phyloP scores from a whole-genome alignment of 371 early-diverging fungal genomes.

The Syncephalis plumigaleata region DNA sequence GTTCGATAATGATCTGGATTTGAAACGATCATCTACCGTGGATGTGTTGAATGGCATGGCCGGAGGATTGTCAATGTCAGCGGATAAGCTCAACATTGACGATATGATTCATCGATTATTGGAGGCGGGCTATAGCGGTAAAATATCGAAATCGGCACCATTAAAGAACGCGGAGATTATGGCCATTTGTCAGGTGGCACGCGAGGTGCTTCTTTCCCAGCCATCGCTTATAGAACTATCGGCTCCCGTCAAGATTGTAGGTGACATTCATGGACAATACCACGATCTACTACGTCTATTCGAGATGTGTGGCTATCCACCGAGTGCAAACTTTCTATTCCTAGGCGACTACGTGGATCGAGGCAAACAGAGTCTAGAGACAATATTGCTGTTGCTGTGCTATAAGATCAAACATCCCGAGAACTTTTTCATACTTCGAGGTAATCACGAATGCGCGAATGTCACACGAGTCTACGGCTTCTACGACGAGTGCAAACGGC shows the following conservation, averaged over 20 bases:
- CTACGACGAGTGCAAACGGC: conserved; percentile 98
- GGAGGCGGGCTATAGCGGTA: conserved; percentile 57
- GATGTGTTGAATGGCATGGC: too few relatives aligned
- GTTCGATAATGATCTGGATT: too few relatives aligned
- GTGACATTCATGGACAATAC: conserved; percentile 94
- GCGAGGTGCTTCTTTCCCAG: conserved; percentile 86
- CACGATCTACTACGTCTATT: conserved; percentile 79
- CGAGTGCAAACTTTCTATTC: conserved; percentile 79
- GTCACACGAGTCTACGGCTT: conserved; percentile 97
- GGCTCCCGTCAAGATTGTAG: conserved; percentile 94
- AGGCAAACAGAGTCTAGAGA: conserved; percentile 93
- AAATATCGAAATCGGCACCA: conserved; percentile 51
- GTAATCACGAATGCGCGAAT: conserved; percentile 97
- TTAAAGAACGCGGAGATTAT: conserved; percentile 71
- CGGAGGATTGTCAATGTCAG: too few relatives aligned
- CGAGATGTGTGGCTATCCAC: conserved; percentile 87
- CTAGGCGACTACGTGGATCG: conserved; percentile 99
- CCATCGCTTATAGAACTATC: conserved; percentile 88
- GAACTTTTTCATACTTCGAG: conserved; percentile 92
- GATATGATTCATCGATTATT: conserved; percentile 71
- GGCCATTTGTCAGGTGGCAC: conserved; percentile 68
- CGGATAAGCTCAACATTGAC: conserved; percentile 42
- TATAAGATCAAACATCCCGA: conserved; percentile 97
- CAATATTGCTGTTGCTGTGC: conserved; percentile 80
- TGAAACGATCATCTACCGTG: too few relatives aligned